These are phyloP conservation scores for Lagerstroemia speciosa DNA, from an alignment of 345 rosid genomes.

Conservation along the genomic window DNA sequence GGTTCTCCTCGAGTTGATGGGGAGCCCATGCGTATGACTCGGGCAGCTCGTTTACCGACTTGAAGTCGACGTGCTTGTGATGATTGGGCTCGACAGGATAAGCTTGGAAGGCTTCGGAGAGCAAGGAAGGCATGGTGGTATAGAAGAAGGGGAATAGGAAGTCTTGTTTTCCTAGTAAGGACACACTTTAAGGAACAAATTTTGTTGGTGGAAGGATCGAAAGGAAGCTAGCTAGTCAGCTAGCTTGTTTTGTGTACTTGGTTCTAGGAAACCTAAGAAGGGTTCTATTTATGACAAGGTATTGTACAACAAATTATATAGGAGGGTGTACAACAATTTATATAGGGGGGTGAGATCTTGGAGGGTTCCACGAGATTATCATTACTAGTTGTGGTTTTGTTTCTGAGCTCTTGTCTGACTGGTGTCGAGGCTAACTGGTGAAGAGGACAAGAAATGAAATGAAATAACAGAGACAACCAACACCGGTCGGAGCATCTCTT, in stretches of 20 bases:
- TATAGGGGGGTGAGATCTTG: background rate
- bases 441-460: no score
- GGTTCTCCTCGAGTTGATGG: slow-evolving; percentile 26
- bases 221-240: background rate
- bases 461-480: no score
- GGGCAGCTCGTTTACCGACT: slow-evolving; percentile 56
- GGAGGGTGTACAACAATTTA: no score
- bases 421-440: no score
- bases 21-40: slow-evolving; percentile 66
- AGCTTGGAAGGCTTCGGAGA: slow-evolving; percentile 40
- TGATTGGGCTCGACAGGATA: slow-evolving; percentile 44
- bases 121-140: slow-evolving; percentile 47
- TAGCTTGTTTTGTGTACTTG: background rate
- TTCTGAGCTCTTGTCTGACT: background rate
- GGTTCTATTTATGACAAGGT: background rate
- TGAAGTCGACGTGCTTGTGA: slow-evolving; percentile 39
- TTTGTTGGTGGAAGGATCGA: background rate
- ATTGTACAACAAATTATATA: background rate
- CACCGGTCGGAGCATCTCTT: no score
- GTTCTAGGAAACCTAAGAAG: background rate
- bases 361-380: background rate
- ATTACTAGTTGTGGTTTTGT: background rate
- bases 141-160: background rate
- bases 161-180: background rate
- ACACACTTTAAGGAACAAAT: background rate